Base-by-base conservation (phyloP, 176 grass and related monocot species). In the Carex scoparia region DNA sequence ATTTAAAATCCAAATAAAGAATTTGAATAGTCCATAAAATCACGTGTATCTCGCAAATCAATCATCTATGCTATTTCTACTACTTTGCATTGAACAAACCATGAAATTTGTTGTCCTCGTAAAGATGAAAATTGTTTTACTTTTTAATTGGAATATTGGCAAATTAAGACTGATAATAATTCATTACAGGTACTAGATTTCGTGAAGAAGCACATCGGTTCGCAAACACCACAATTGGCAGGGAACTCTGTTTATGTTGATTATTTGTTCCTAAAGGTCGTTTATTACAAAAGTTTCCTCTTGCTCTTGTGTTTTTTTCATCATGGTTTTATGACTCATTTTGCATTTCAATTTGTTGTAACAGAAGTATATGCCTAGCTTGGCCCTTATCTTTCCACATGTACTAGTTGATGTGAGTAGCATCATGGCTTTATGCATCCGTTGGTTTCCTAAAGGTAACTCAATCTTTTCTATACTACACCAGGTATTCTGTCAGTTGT, bases 361-460 rank as follows among this genome's bases (percentile, higher is more conserved):
- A 66, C 89, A 97, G 94, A 97, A 97, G 81, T 94, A 94, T 69
- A 92, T 94, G 94, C 92, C 94, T 71, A 81, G 81, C 71, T 86
- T 97, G 32, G 92, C 94, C 55, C 82, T 86, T 28, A 89, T 94
- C 13, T 97, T 97, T 66, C 65, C 92, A 60, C 92, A 94, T 64
- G 92, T 94, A 83, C 86, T 92, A 65, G 92, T 94, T 23, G 92
- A 94, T 87, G 94, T 97, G 35, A 97, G 94, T 74, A 97, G 94
- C 84, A 81, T 97, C 81, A 94, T 85, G 94, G 94, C 92, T 89
- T 89, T 97, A 66, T 97, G 92, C 70, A 81, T 94, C 53, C 86
- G 92, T 76, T 97, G 90, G 92, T 97, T 92, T 84, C 94, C 90
- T 19, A 94, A 87, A 94, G 94, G 92, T 97, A 89, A 89, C 32